Conservation (phyloP, 352 stramenopile genomes). For the Pythium brachiatum region DNA sequence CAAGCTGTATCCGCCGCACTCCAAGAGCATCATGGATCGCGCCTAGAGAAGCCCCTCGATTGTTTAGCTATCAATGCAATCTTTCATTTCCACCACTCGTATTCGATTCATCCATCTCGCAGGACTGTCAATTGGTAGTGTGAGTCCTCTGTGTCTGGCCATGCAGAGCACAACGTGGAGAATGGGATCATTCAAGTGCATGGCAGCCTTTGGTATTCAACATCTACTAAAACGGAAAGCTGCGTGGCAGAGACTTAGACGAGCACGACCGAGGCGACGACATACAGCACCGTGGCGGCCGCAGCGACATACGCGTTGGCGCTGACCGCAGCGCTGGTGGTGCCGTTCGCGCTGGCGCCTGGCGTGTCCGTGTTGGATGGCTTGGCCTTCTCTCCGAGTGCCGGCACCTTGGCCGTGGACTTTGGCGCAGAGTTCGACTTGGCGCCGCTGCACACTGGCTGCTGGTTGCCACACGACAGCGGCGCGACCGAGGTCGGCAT, state of each 20-base stretch:
- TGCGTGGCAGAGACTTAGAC: slow-evolving; percentile 7
- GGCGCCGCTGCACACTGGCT: slow-evolving; percentile 29
- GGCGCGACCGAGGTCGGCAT: slow-evolving; percentile 29
- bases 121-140: no score
- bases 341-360: slow-evolving; percentile 12
- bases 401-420: slow-evolving; percentile 16
- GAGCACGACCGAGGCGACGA: slow-evolving; percentile 21
- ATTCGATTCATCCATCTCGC: no score
- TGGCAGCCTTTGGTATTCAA: background rate
- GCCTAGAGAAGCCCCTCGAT: slow-evolving; percentile 10
- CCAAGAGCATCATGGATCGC: slow-evolving; percentile 69
- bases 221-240: background rate
- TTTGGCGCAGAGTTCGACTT: slow-evolving; percentile 23
- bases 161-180: no score
- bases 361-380: slow-evolving; percentile 22
- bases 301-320: slow-evolving; percentile 1
- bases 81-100: background rate
- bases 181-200: no score
- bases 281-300: slow-evolving; percentile 13
- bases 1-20: slow-evolving; percentile 60
- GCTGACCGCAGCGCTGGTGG: slow-evolving; percentile 6
- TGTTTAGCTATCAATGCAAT: background rate
- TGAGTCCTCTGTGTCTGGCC: no score
- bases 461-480: slow-evolving; percentile 21
- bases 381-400: slow-evolving; percentile 13